Conservation (phyloP, 495 filamentous ascomycete genomes). For the Hypomontagnella submonticulosa region DNA sequence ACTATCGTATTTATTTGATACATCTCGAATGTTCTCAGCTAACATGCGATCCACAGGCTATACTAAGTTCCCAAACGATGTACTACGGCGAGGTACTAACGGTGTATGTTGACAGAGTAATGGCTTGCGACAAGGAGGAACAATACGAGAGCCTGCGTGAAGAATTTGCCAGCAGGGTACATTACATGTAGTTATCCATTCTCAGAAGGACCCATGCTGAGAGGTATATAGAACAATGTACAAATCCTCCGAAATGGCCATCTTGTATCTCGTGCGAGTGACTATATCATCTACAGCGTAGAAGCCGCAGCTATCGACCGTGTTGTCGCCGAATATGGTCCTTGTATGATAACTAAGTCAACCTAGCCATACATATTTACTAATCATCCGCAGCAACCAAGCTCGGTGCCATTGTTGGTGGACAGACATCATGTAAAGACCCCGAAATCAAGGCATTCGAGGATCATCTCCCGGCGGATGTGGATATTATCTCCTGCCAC, state of each 20-base stretch:
- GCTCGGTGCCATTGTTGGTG: slow-evolving; percentile 91
- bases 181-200: slow-evolving; percentile 49
- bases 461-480: slow-evolving; percentile 83
- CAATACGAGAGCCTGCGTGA: slow-evolving; percentile 78
- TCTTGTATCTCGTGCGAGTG: slow-evolving; percentile 91
- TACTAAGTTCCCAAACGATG: slow-evolving; percentile 12
- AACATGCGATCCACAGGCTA: slow-evolving; percentile 30
- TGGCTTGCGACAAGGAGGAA: slow-evolving; percentile 91
- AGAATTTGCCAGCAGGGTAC: slow-evolving; percentile 80
- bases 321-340: slow-evolving; percentile 86
- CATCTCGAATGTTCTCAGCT: slow-evolving; percentile 20
- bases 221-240: slow-evolving; percentile 71
- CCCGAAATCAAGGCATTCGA: slow-evolving; percentile 96
- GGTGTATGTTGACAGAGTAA: slow-evolving; percentile 70
- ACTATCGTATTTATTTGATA: slow-evolving; percentile 23
- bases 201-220: slow-evolving; percentile 64
- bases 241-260: slow-evolving; percentile 90
- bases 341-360: slow-evolving; percentile 72
- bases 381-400: slow-evolving; percentile 77
- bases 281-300: slow-evolving; percentile 98
- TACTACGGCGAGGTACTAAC: slow-evolving; percentile 26
- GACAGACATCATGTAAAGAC: slow-evolving; percentile 98
- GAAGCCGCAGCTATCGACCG: slow-evolving; percentile 89
- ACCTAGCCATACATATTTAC: slow-evolving; percentile 27
- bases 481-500: slow-evolving; percentile 95